Evolutionary conservation across 148 eudicot genomes (phyloP), one percentile per base, ranked within the genome.

Genomic region (Vaccinium macrocarpon): DNA sequence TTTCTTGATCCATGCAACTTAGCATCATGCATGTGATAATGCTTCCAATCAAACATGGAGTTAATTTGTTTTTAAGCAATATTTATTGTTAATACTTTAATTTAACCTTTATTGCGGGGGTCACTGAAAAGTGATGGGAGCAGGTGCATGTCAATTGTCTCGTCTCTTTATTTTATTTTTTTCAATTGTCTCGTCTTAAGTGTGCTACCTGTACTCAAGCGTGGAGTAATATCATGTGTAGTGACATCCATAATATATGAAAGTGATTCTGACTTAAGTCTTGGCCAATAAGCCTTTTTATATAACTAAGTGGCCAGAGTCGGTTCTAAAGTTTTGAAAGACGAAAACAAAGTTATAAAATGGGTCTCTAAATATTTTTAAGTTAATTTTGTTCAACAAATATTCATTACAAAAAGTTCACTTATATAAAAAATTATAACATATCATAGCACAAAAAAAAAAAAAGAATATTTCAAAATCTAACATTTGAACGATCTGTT

Each of bases 91-190:
- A 68, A 11, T 68, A 68, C 18, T 71, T 72, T 4, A 12, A 70
- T 71, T 72, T 4, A 12, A 70, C 27, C 48, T 72, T 38, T 72
- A 16, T 32, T 72, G 11, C 6, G 15, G 48, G 76, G 76, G n/a
- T 35, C 76, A 72, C n/a, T 32, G 10, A 50, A 76, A 50, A 50
- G 13, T 25, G 6, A 48, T 4, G 42, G 25, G 42, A 48, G 78
- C 78, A 46, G 78, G 49, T 75, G 50, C 14, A 75, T 25, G 80
- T 77, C 80, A 5, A 50, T 50, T 77, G 80, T 77, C 35, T 77
- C 59, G 25, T 50, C 19, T 8, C n/a, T n/a, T n/a, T n/a, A n/a
- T n/a, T n/a, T n/a, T n/a, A n/a, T n/a, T n/a, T n/a, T n/a, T n/a
- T n/a, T 77, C 80, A 5, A 50, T 50, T 77, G 80, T 77, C 35